phyloP scores from a whole-genome alignment of 108 stramenopile species.

The Cyclotella baltica region DNA sequence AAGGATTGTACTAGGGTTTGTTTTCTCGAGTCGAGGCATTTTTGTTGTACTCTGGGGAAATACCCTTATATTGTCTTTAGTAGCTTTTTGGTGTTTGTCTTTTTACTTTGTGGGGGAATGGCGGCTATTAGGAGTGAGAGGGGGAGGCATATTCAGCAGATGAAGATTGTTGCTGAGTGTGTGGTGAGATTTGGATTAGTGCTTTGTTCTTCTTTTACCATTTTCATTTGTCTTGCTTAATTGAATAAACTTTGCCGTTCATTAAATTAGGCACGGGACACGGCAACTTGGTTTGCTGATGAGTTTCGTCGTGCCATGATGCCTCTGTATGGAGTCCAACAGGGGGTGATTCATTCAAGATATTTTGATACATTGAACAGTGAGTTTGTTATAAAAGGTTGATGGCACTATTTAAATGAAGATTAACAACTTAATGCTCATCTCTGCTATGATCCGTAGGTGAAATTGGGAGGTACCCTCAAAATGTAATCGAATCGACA shows the following conservation, averaged over 20 bases:
- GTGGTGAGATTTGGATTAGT: slow-evolving; percentile 31
- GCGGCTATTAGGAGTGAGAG: slow-evolving; percentile 17
- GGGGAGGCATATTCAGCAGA: slow-evolving; percentile 15
- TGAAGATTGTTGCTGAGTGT: slow-evolving; percentile 25
- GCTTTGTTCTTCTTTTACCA: neutral
- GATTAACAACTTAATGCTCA: neutral
- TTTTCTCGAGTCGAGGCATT: slow-evolving; percentile 34
- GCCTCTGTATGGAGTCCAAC: slow-evolving; percentile 43
- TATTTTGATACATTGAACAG: slow-evolving; percentile 26
- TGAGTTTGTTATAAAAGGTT: neutral
- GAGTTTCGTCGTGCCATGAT: slow-evolving; percentile 48
- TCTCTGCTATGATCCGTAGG: neutral
- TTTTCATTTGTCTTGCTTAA: neutral
- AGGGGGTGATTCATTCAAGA: slow-evolving; percentile 37
- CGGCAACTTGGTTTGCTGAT: slow-evolving; percentile 35
- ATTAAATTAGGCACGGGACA: slow-evolving; percentile 47
- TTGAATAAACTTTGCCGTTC: no score
- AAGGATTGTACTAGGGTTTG: neutral
- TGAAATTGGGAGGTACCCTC: slow-evolving; percentile 36
- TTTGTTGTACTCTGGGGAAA: slow-evolving; percentile 5
- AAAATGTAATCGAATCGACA: neutral
- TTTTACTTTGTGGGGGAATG: slow-evolving; percentile 34
- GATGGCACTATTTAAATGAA: neutral
- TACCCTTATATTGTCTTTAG: slow-evolving; percentile 23
- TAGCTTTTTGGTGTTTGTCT: slow-evolving; percentile 11